Evolutionary conservation across 2,329 filamentous ascomycete genomes (phyloP).

Genomic region (Didymella sp.): DNA sequence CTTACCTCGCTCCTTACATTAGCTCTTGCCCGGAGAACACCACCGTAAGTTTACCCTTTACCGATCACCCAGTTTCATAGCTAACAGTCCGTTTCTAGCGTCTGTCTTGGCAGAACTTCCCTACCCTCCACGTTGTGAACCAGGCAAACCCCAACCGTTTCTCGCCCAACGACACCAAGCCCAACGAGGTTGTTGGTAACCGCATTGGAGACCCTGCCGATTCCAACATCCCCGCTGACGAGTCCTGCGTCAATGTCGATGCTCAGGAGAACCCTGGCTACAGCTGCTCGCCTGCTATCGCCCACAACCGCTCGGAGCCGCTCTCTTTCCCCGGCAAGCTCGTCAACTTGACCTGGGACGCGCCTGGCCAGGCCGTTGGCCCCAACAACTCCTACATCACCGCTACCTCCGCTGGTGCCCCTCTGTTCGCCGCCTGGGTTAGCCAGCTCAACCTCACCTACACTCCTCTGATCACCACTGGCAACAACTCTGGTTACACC

Average conservation of each 20-base stretch:
- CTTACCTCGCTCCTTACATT: constrained; percentile 81
- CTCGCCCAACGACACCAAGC: constrained; percentile 66
- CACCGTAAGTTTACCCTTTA: constrained; percentile 52
- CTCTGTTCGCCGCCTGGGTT: constrained; percentile 77
- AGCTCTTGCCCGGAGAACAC: constrained; percentile 74
- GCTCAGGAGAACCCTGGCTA: constrained; percentile 60
- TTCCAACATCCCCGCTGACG: constrained; percentile 52
- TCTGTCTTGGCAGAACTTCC: constrained; percentile 85
- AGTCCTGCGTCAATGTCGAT: constrained; percentile 66
- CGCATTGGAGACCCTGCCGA: constrained; percentile 64
- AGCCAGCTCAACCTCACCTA: constrained; percentile 69
- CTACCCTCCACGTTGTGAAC: constrained; percentile 72
- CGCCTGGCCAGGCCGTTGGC: constrained; percentile 70
- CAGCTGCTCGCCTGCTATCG: constrained; percentile 69
- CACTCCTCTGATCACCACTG: constrained; percentile 69
- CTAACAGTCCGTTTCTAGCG: constrained; percentile 56
- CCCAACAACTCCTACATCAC: constrained; percentile 87
- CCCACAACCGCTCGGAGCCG: constrained; percentile 72
- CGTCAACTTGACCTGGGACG: constrained; percentile 76
- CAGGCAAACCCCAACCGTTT: constrained; percentile 76
- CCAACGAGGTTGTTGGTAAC: constrained; percentile 69
- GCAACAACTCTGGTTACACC: constrained; percentile 66
- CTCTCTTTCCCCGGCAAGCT: constrained; percentile 77
- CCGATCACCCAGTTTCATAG: background rate
- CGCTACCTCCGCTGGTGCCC: constrained; percentile 60